Conservation (phyloP, 2,329 filamentous ascomycete species). For the Alternaria metachromatica region DNA sequence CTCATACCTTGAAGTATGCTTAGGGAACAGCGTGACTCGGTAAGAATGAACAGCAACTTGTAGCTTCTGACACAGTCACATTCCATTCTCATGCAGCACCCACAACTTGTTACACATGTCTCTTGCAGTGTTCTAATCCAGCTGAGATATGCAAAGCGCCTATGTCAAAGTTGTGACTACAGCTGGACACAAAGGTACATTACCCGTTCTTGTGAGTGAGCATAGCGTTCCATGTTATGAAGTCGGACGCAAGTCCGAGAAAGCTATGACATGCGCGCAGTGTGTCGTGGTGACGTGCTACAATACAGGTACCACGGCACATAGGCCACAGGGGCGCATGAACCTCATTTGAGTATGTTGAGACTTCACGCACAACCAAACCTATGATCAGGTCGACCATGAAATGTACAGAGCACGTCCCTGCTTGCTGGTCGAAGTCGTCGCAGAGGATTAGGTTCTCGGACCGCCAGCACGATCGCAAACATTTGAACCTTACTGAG, state of each 20-base stretch:
- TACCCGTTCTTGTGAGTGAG: not conserved
- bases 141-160: not conserved
- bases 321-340: not conserved
- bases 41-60: not conserved
- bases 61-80: not conserved
- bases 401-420: not conserved
- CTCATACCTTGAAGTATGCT: not conserved
- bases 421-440: not conserved
- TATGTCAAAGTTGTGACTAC: not conserved
- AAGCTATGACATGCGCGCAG: not conserved
- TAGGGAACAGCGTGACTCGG: not conserved
- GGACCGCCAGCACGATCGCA: not conserved
- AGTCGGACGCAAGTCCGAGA: not conserved
- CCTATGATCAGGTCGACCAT: not conserved
- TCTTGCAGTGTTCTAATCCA: not conserved
- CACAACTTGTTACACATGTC: not conserved
- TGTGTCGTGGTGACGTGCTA: not conserved
- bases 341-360: not conserved
- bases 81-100: not conserved
- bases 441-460: not conserved
- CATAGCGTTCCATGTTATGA: not conserved
- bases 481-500: conserved; percentile 1
- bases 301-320: not conserved
- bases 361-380: not conserved
- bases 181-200: not conserved